Evolutionary conservation across 805 yeast genomes (phyloP).

Genomic region (Spathaspora boniae): DNA sequence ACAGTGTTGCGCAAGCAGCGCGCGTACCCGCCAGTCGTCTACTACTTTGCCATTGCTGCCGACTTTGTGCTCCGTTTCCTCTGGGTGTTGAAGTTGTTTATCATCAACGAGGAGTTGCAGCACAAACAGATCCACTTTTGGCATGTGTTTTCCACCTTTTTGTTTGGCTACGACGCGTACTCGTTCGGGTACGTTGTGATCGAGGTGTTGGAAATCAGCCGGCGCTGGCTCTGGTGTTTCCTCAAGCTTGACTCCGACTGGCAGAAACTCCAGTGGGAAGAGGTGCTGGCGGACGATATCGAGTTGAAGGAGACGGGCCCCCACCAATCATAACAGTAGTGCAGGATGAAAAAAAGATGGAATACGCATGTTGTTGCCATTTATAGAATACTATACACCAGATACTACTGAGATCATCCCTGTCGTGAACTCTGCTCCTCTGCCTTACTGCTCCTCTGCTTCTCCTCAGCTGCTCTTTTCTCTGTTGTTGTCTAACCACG

Average conservation of each 20-base stretch:
- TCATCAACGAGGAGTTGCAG: constrained; percentile 21
- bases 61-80: constrained; percentile 71
- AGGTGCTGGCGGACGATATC: constrained; percentile 1
- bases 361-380: too few relatives aligned
- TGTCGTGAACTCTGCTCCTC: too few relatives aligned
- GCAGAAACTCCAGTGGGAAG: constrained; percentile 21
- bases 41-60: constrained; percentile 52
- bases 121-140: constrained; percentile 13
- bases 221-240: constrained; percentile 90
- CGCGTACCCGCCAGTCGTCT: constrained; percentile 24
- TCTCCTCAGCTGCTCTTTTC: constrained; percentile 4
- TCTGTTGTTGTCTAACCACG: constrained; percentile 35
- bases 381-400: too few relatives aligned
- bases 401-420: too few relatives aligned
- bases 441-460: too few relatives aligned
- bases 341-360: too few relatives aligned
- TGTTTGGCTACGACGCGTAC: constrained; percentile 37
- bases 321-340: too few relatives aligned
- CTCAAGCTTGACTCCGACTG: constrained; percentile 81
- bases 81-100: constrained; percentile 64
- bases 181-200: constrained; percentile 61
- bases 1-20: constrained; percentile 19
- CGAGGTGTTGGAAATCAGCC: constrained; percentile 69
- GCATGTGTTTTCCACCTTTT: constrained; percentile 21
- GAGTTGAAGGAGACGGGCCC: constrained; percentile 9